phyloP scores from a whole-genome alignment of 208 protist species.

The Phytomonas francai region DNA sequence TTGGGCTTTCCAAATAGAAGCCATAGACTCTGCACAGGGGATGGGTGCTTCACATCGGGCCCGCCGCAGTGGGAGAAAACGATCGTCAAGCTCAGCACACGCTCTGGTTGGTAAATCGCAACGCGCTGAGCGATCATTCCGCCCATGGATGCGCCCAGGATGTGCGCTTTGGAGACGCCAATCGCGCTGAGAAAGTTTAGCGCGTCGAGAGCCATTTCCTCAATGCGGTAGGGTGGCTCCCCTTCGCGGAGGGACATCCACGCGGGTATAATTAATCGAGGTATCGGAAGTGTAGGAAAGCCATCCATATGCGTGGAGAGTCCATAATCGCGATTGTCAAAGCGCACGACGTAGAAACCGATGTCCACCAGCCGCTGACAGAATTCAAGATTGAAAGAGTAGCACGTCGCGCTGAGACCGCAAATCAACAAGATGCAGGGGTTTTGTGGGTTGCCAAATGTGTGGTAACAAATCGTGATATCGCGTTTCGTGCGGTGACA shows the following conservation, averaged over 20 bases:
- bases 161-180: constrained; percentile 40
- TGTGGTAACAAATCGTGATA: constrained; percentile 69
- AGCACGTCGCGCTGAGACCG: constrained; percentile 30
- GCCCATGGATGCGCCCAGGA: constrained; percentile 72
- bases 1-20: constrained; percentile 30
- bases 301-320: constrained; percentile 52
- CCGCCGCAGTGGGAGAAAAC: constrained; percentile 48
- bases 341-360: constrained; percentile 69
- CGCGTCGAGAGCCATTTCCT: constrained; percentile 65
- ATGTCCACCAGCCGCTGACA: constrained; percentile 27
- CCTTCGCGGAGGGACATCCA: constrained; percentile 35
- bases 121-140: constrained; percentile 78
- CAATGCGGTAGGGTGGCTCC: constrained; percentile 39
- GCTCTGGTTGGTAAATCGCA: constrained; percentile 41
- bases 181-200: constrained; percentile 49
- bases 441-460: constrained; percentile 49
- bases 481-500: constrained; percentile 50
- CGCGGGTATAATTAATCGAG: constrained; percentile 35
- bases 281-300: constrained; percentile 6
- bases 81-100: constrained; percentile 49
- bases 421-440: constrained; percentile 64
- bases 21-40: constrained; percentile 20
- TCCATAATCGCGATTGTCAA: constrained; percentile 73
- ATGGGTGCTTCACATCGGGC: constrained; percentile 23
- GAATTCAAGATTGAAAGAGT: constrained; percentile 29